Evolutionary conservation across 2,329 filamentous ascomycete genomes (phyloP).

Genomic region (Diaporthe sp.): DNA sequence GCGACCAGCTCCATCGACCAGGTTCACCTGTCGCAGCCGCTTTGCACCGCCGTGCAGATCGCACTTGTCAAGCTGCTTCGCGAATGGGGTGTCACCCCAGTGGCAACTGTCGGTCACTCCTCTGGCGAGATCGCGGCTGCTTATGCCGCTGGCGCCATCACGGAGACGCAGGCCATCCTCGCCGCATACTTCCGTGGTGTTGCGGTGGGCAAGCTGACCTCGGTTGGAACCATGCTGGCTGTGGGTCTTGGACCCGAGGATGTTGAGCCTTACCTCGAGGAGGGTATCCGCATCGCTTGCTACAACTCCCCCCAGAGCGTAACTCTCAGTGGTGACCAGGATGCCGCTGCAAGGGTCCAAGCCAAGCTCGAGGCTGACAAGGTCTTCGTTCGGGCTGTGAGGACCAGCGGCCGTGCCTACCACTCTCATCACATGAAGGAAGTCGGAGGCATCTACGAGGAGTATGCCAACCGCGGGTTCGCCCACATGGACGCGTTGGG

Average conservation of each 20-base stretch:
- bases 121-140: constrained; percentile 47
- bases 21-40: constrained; percentile 45
- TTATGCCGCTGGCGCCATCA: constrained; percentile 43
- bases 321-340: constrained; percentile 51
- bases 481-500: constrained; percentile 45
- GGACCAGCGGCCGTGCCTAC: constrained; percentile 45
- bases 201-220: background rate
- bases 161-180: constrained; percentile 39
- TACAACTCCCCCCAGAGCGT: constrained; percentile 47
- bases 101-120: constrained; percentile 44
- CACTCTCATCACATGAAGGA: constrained; percentile 49
- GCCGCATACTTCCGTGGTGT: constrained; percentile 43
- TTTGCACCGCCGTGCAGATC: constrained; percentile 52
- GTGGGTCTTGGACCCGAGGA: background rate
- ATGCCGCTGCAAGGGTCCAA: constrained; percentile 46
- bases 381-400: constrained; percentile 47
- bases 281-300: constrained; percentile 2
- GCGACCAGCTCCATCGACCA: constrained; percentile 43
- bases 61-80: constrained; percentile 50
- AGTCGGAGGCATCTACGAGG: constrained; percentile 11
- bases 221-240: constrained; percentile 13
- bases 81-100: constrained; percentile 40
- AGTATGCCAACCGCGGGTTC: constrained; percentile 42
- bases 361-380: constrained; percentile 44
- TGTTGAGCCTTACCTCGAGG: constrained; percentile 18